Conservation (phyloP, 352 stramenopile genomes). For the Globisporangium splendens region DNA sequence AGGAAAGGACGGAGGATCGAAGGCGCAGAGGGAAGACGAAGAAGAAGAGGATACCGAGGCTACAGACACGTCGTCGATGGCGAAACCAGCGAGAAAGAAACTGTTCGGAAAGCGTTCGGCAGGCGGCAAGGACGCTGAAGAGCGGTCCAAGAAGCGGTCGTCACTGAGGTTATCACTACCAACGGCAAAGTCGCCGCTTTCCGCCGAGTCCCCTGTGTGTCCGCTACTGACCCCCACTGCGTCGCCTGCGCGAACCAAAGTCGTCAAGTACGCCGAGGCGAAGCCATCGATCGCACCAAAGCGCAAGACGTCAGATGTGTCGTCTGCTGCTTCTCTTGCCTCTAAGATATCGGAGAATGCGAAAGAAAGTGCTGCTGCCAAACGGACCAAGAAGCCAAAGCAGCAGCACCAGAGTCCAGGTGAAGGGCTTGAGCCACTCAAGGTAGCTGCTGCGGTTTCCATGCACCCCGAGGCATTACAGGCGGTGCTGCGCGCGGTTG, state of each 20-base stretch:
- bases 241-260: not conserved
- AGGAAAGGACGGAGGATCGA: not conserved
- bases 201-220: not conserved
- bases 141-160: too few species aligned
- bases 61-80: not conserved
- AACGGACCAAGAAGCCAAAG: slow-evolving; percentile 6
- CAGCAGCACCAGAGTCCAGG: not conserved
- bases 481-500: slow-evolving; percentile 10
- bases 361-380: not conserved
- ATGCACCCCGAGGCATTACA: slow-evolving; percentile 9
- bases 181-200: not conserved
- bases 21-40: slow-evolving; percentile 7
- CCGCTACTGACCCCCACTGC: not conserved
- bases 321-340: not conserved
- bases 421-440: too few species aligned
- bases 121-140: not conserved
- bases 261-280: not conserved
- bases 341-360: not conserved
- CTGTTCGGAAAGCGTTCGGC: slow-evolving; percentile 1
- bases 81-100: not conserved
- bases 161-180: not conserved
- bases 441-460: too few species aligned
- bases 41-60: slow-evolving; percentile 2
- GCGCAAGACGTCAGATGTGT: slow-evolving; percentile 9
- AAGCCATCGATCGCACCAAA: slow-evolving; percentile 13